Conservation (phyloP, 208 protist species). For the Trypanosomatidae sp. region DNA sequence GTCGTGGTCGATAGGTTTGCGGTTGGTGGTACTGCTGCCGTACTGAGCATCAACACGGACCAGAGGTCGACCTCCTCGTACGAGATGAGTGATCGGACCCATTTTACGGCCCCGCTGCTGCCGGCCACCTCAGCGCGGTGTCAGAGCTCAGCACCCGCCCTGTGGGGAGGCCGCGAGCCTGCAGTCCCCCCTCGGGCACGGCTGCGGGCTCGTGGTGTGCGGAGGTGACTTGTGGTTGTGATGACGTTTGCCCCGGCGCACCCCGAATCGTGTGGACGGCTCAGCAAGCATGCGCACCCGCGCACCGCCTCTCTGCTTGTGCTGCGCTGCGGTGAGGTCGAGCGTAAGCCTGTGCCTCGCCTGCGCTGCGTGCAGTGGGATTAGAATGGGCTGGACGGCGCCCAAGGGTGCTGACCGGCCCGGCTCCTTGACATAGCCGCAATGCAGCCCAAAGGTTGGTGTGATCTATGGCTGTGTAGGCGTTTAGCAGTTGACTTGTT, state of each 20-base stretch:
- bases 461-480: not conserved
- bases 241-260: not conserved
- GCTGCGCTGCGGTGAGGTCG: not conserved
- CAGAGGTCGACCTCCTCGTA: not conserved
- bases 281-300: not conserved
- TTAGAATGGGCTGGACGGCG: not conserved
- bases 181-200: not conserved
- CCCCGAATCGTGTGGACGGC: not conserved
- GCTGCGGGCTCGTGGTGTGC: not conserved
- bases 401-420: not conserved
- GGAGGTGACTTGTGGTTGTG: not conserved
- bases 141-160: not conserved
- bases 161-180: not conserved
- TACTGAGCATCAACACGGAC: not conserved
- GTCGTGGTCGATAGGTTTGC: not conserved
- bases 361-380: not conserved
- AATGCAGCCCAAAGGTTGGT: not conserved
- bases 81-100: not conserved
- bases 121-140: not conserved
- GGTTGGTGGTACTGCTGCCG: not conserved
- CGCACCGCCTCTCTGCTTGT: not conserved
- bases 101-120: not conserved
- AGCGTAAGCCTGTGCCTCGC: not conserved
- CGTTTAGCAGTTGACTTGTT: not conserved
- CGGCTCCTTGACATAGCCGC: not conserved